Conservation (phyloP, 352 stramenopile species). For the Globisporangium cederbergense region DNA sequence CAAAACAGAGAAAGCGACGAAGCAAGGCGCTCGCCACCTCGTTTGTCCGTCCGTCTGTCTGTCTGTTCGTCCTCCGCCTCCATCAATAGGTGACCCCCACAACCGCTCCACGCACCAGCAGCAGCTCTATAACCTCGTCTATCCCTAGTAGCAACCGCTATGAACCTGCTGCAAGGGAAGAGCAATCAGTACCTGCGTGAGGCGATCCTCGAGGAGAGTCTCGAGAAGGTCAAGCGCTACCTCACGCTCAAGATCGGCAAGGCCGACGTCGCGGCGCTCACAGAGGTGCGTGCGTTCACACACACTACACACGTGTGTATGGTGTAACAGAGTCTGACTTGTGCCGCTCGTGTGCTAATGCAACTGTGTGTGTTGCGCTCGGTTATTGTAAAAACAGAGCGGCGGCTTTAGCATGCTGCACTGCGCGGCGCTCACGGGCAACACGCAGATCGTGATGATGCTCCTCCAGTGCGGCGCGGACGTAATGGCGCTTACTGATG, state of each 20-base stretch:
- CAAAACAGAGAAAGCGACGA: background rate
- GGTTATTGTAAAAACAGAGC: slow-evolving; percentile 26
- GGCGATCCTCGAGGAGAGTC: slow-evolving; percentile 75
- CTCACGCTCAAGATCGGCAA: slow-evolving; percentile 84
- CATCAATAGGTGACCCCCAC: background rate
- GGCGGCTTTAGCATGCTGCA: slow-evolving; percentile 83
- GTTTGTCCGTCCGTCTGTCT: background rate
- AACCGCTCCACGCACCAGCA: background rate
- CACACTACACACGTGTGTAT: background rate
- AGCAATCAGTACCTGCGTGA: slow-evolving; percentile 85
- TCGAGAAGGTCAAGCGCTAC: slow-evolving; percentile 79
- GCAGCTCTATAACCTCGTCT: background rate
- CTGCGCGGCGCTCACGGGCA: slow-evolving; percentile 65
- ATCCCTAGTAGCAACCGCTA: slow-evolving; percentile 12
- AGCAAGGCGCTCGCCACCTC: background rate
- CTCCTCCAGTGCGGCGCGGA: slow-evolving; percentile 75
- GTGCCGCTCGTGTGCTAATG: background rate
- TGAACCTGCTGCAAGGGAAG: slow-evolving; percentile 85
- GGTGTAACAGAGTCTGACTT: background rate
- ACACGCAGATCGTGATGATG: slow-evolving; percentile 88
- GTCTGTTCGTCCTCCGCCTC: background rate
- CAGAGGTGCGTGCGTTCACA: slow-evolving; percentile 31
- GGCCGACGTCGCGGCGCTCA: slow-evolving; percentile 70
- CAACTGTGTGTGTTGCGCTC: background rate
- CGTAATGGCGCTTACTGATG: slow-evolving; percentile 72